Base-by-base conservation (phyloP, 352 stramenopile genomes). In the Pythium brassicae region DNA sequence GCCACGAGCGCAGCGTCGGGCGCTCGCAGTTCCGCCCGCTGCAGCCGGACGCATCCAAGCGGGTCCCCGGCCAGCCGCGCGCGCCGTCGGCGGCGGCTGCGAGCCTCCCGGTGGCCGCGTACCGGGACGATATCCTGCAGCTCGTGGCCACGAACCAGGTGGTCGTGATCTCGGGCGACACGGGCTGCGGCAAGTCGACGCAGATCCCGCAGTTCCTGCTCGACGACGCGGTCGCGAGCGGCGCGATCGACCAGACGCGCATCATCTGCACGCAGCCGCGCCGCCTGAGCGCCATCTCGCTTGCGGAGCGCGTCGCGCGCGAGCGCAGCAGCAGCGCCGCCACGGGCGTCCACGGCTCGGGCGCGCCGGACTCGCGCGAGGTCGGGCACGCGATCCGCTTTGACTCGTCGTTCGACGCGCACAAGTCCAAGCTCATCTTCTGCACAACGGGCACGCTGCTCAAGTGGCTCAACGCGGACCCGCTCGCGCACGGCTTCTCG, bases 381-480 rank as follows among this genome's bases (percentile, higher is more conserved):
- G 80, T 98, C 10, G 94, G 93, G n/a, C 96, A 98, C 65, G 79
- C 84, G 1, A 97, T 98, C 47, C 83, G 94, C 0, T 86, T 98
- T 25, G 94, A 98, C 64, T 83, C 75, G 42, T 81, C 75, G 15
- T 82, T 83, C 53, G 82, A 87, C 47, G 61, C 75, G 8, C 53
- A 86, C 26, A 68, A 85, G 37, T 98, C 95, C 35, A 86, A 96
- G 23, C 75, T 99, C 10, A 84, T 99, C 27, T 99, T 99, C 69
- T 98, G 92, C 64, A 99, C 97, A n/a, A 99, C 96, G 5, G 97
- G 84, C n/a, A 91, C 80, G 57, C 69, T 97, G 35, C 66, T 97
- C 1, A 89, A 91, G 50, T 94, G 79, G 78, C 76, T 95, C 26
- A 81, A 82, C 45, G 73, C 70, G 52, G 91, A 96, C 54, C 76